Evolutionary conservation across 1,284 basidiomycete species (phyloP).

Genomic region (Coriolopsis trogii): DNA sequence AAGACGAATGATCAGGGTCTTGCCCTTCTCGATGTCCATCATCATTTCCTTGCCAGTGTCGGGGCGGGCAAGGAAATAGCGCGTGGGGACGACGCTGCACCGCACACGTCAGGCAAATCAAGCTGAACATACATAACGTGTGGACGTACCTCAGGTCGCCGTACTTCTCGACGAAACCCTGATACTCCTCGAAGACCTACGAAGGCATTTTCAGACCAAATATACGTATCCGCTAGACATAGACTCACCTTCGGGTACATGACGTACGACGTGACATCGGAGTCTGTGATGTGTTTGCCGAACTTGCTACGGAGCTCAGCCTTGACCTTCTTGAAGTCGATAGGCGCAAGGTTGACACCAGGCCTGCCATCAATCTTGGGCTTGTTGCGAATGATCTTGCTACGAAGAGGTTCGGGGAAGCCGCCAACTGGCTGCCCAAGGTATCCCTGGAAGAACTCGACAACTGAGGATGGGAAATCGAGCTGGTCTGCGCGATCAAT

Average conservation of each 20-base stretch:
- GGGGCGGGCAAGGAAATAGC: constrained; percentile 96
- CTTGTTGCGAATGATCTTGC: constrained; percentile 92
- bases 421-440: constrained; percentile 97
- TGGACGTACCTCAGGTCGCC: constrained; percentile 83
- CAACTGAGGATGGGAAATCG: constrained; percentile 97
- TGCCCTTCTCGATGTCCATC: constrained; percentile 96
- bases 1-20: constrained; percentile 95
- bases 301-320: constrained; percentile 91
- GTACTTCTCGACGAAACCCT: constrained; percentile 92
- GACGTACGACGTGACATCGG: constrained; percentile 93
- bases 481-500: constrained; percentile 85
- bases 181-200: constrained; percentile 97
- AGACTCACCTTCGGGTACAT: constrained; percentile 88
- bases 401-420: constrained; percentile 96
- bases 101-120: background rate
- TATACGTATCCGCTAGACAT: background rate
- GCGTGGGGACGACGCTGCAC: constrained; percentile 86
- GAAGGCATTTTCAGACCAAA: background rate
- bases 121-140: background rate
- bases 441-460: constrained; percentile 98
- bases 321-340: constrained; percentile 97
- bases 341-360: constrained; percentile 83
- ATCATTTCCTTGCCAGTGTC: constrained; percentile 94
- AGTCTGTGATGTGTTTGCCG: constrained; percentile 91
- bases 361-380: constrained; percentile 93